Evolutionary conservation across 257 asterid species (phyloP).

Genomic region (Henckelia pumila): DNA sequence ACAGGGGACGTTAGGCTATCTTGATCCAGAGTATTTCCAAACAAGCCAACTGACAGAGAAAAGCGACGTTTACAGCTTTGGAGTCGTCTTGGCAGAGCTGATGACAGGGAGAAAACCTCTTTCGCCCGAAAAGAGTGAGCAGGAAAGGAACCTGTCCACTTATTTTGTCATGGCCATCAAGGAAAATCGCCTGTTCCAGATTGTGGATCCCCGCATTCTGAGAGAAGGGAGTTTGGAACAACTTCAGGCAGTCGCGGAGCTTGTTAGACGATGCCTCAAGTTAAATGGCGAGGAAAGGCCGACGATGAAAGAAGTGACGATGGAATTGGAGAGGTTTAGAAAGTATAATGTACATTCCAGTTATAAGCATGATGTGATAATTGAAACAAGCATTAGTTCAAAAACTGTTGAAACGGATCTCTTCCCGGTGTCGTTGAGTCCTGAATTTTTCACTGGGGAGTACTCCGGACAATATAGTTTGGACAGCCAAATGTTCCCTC

Average conservation of each 20-base stretch:
- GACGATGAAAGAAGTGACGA: conserved; percentile 48
- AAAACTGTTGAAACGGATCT: too few relatives aligned
- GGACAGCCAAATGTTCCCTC: too few relatives aligned
- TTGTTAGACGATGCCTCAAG: conserved; percentile 20
- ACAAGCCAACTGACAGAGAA: conserved; percentile 47
- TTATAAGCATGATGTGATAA: too few relatives aligned
- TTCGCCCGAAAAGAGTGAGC: background rate
- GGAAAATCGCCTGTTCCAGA: conserved; percentile 25
- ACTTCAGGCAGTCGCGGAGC: conserved; percentile 11
- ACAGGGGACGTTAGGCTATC: conserved; percentile 51
- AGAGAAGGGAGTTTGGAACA: conserved; percentile 30
- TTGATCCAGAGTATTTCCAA: conserved; percentile 57
- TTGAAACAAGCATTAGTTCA: conserved; percentile 25
- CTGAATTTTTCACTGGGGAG: too few relatives aligned
- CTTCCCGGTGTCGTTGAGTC: too few relatives aligned
- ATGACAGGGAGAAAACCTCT: conserved; percentile 39
- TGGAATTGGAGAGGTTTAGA: conserved; percentile 45
- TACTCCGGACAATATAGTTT: too few relatives aligned
- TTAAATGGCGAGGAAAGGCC: conserved; percentile 33
- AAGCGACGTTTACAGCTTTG: conserved; percentile 50
- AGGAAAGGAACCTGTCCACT: conserved; percentile 17
- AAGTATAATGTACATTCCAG: conserved; percentile 30
- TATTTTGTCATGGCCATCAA: conserved; percentile 9
- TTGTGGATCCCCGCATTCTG: conserved; percentile 21
- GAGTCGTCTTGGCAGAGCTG: conserved; percentile 40